Base-by-base conservation (phyloP, 2,329 filamentous ascomycete genomes). In the Sarocladiaceae sp. region DNA sequence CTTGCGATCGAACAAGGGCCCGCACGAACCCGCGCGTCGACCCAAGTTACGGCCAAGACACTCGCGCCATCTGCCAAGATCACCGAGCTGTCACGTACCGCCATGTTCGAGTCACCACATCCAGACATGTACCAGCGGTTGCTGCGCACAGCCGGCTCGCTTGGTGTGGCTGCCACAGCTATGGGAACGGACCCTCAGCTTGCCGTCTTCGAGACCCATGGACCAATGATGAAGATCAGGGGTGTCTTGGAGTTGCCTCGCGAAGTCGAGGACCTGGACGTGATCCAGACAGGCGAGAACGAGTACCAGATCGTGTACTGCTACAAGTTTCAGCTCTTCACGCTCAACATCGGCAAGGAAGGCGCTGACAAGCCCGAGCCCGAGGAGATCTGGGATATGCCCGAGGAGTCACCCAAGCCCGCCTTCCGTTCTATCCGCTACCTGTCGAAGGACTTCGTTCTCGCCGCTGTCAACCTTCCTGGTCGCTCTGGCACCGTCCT, bases 141-240 rank as follows among this genome's bases (percentile, higher is more conserved):
- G 41, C 58, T 81, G 55, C 72, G 78, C 52, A 57, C 83, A 33
- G 74, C 76, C 33, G 76, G 87, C 48, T 20, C 16, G 16, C 71
- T 95, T 31, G 89, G 85, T 47, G 89, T 81, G 11, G 81, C 85
- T 48, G 84, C 88, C 9, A 90, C 88, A 1, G 87, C 86, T 21
- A 70, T 95, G 50, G 82, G 86, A 16, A 81, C 80, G 48, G 71
- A 84, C 39, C 78, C 84, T 11, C 85, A 96, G 65, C 77, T 96
- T 48, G 83, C 88, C 20, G 66, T 95, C 33, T 95, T 95, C 59
- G 78, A 86, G 58, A 32, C 46, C 2, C 33, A 44, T 1, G 76
- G 68, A 27, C 74, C 66, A 27, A 44, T 49, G 10, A 72, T 72
- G 47, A 74, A 68, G 54, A 48, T 63, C 39, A 68, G 68, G 53